These are phyloP conservation scores for Carex cristatella DNA, from an alignment of 176 grass and related monocot genomes.

Conservation along the genomic window DNA sequence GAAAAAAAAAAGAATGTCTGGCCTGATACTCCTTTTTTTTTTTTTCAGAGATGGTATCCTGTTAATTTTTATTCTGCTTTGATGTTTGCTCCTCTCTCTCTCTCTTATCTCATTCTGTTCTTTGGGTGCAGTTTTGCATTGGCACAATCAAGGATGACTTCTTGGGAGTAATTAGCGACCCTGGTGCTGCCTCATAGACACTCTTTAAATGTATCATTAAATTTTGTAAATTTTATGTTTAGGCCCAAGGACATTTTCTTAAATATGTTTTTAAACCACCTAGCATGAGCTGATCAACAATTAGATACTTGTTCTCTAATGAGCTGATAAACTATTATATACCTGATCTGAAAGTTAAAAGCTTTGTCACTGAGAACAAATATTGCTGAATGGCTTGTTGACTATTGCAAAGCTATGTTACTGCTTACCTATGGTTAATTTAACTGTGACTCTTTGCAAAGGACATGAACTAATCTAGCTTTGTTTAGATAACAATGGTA, in stretches of 20 bases:
- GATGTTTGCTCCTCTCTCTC: background rate
- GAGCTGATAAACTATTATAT: too few relatives aligned
- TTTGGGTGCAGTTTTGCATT: constrained; percentile 76
- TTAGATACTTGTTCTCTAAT: background rate
- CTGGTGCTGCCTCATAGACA: constrained; percentile 50
- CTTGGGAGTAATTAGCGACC: constrained; percentile 90
- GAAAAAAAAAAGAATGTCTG: too few relatives aligned
- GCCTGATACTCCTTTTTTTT: background rate
- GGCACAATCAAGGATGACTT: constrained; percentile 96
- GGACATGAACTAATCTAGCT: background rate
- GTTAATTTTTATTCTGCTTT: background rate
- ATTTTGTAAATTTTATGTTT: constrained; percentile 6
- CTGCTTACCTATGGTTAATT: background rate
- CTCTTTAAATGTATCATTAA: background rate
- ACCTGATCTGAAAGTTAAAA: too few relatives aligned
- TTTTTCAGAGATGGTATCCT: background rate
- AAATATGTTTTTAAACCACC: background rate
- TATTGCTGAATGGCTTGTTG: too few relatives aligned
- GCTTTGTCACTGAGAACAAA: too few relatives aligned
- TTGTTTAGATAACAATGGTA: background rate
- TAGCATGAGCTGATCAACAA: background rate
- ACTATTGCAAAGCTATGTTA: background rate
- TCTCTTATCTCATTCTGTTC: background rate
- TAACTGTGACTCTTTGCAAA: background rate
- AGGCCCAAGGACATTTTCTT: background rate